Base-by-base conservation (phyloP, 331 rosid genomes). In the Cydonia oblonga region DNA sequence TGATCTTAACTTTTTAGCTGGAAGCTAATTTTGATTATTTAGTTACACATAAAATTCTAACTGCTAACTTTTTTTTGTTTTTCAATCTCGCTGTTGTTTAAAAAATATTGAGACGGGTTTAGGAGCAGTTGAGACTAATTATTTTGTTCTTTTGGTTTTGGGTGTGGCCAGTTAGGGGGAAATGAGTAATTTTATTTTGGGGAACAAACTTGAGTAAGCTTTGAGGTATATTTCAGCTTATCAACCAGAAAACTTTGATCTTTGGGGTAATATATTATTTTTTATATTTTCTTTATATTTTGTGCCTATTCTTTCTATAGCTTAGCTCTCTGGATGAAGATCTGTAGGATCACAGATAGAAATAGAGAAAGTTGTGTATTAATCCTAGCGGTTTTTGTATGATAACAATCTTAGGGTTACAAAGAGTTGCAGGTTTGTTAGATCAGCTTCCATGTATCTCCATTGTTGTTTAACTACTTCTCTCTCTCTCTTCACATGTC, bases 361-460 rank as follows among this genome's bases (percentile, higher is more conserved):
- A 81, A 72, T 63, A 56, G 67, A 83, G 46, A 73, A 74, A 51
- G 66, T 70, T 70, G 35, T 49, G 76, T 22, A 40, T 71, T 32
- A 26, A 25, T 58, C 9, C 54, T 16, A 49, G 54, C 20, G 6
- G 54, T 16, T 49, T 49, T 49, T 35, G 19, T 58, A 33, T 40
- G 76, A 72, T 0, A 72, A 32, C 46, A 72, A 42, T 26, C 59
- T 72, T 60, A 72, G 76, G 76, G 33, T 72, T 42, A 16, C 59
- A 80, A 79, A 72, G 81, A 70, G 76, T 76, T 78, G 52, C 70
- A 73, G 83, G 81, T 78, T 80, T 69, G 84, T 66, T 61, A 85
- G 84, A 79, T 85, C 84, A 74, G 80, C 83, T 79, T 84, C 42
- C 71, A 75, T 67, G 76, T 42, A 73, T 80, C 23, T 75, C 80